A percentile compares a stretch with the other conserved stretches of the same genome.
Conservation (phyloP, 2,329 filamentous ascomycete species). For the Lasiodiplodia citricola region DNA sequence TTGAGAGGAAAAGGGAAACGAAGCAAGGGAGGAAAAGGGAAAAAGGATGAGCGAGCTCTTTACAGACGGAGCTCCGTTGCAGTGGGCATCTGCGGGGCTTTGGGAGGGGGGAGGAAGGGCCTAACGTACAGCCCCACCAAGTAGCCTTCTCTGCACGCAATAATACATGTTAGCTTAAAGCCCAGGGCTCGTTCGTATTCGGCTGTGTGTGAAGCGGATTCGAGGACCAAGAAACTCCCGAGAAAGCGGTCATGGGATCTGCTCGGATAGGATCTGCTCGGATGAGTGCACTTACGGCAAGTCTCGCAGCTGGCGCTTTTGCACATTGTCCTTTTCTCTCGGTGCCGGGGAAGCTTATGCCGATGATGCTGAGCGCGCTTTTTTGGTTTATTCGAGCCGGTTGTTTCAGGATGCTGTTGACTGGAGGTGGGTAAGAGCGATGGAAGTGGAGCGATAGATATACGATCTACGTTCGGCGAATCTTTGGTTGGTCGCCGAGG, state of each 20-base stretch:
- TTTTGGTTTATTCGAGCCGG: slow-evolving; percentile 19
- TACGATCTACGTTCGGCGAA: slow-evolving; percentile 15
- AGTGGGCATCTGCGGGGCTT: background rate
- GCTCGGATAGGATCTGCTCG: background rate
- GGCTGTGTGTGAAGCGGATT: background rate
- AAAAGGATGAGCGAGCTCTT: background rate
- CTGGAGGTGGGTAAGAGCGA: background rate
- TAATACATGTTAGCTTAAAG: background rate
- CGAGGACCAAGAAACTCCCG: slow-evolving; percentile 13
- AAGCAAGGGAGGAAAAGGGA: background rate
- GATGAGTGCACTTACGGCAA: slow-evolving; percentile 60
- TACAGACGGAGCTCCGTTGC: background rate
- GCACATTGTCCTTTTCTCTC: slow-evolving; percentile 60
- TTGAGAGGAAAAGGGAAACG: background rate
- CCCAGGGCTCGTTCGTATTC: background rate
- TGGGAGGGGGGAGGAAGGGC: background rate
- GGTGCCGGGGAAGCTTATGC: slow-evolving; percentile 27
- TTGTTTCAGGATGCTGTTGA: slow-evolving; percentile 6
- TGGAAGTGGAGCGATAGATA: slow-evolving; percentile 19
- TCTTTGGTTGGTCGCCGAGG: slow-evolving; percentile 7
- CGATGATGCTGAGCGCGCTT: background rate
- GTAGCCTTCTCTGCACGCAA: slow-evolving; percentile 58
- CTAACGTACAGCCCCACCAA: slow-evolving; percentile 64
- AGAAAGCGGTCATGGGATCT: background rate
- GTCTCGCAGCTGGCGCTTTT: slow-evolving; percentile 66